Conservation (phyloP, 2,329 filamentous ascomycete species). For the Sporothrix inflata region DNA sequence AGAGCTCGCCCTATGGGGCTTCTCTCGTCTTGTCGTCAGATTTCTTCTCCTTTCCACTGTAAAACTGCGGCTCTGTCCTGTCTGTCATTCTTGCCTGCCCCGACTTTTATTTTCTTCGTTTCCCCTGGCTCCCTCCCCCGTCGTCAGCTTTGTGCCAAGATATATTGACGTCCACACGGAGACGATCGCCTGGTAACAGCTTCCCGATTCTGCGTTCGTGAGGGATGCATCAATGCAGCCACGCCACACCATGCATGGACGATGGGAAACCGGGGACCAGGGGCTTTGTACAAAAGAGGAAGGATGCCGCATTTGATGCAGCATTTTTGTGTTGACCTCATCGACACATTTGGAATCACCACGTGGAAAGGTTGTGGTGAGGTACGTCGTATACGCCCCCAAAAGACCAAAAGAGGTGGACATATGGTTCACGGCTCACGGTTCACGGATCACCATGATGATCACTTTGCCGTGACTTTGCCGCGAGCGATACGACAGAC, state of each 20-base stretch:
- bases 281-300: neutral
- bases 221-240: neutral
- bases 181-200: neutral
- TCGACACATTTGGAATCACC: neutral
- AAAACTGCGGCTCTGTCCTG: neutral
- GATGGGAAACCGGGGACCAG: too few species aligned
- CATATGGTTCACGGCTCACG: neutral
- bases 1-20: neutral
- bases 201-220: neutral
- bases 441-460: neutral
- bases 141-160: constrained; percentile 3
- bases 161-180: neutral
- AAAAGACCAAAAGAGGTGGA: neutral
- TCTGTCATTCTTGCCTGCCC: neutral
- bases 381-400: neutral
- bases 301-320: neutral
- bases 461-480: too few species aligned
- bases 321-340: neutral
- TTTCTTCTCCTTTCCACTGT: neutral
- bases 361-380: constrained; percentile 1
- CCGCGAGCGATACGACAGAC: too few species aligned
- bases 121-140: neutral
- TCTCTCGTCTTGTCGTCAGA: neutral
- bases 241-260: neutral
- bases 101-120: neutral